Percentiles rank a stretch among this genome's conserved stretches.
Evolutionary conservation across 2,329 filamentous ascomycete species (phyloP).

Genomic region (Colletotrichum shisoi): DNA sequence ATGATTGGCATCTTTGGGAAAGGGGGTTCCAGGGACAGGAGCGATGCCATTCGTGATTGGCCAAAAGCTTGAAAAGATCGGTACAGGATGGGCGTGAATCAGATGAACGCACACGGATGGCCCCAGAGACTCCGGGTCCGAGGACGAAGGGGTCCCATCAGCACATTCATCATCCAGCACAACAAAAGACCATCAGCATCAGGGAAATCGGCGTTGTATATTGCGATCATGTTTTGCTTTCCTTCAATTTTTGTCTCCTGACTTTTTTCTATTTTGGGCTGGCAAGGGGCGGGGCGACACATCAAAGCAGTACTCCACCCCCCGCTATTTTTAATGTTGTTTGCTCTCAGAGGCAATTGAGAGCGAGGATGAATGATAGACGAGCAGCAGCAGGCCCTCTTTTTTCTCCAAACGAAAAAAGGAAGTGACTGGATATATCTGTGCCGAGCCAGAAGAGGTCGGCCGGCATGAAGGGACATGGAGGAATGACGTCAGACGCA

Average conservation of each 20-base stretch:
- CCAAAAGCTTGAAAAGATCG: not conserved
- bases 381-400: constrained; percentile 8
- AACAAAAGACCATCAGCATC: constrained; percentile 34
- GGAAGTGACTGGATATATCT: not conserved
- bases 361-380: constrained; percentile 25
- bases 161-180: constrained; percentile 29
- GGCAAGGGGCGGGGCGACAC: constrained; percentile 22
- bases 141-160: not conserved
- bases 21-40: not conserved
- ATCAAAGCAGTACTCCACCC: not conserved
- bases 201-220: constrained; percentile 35
- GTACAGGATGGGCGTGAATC: not conserved
- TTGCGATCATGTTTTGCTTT: constrained; percentile 27
- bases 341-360: constrained; percentile 22
- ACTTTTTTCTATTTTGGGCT: constrained; percentile 25
- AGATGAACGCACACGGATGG: not conserved
- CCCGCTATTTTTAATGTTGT: constrained; percentile 37
- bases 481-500: constrained; percentile 17
- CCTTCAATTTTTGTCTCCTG: constrained; percentile 20
- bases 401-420: not conserved
- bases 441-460: not conserved
- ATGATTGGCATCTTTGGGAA: too few species aligned
- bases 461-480: constrained; percentile 1
- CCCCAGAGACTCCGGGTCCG: too few species aligned
- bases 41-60: constrained; percentile 12